Conservation (phyloP, 2,329 filamentous ascomycete genomes). For the Paracoccidioides brasiliensis region DNA sequence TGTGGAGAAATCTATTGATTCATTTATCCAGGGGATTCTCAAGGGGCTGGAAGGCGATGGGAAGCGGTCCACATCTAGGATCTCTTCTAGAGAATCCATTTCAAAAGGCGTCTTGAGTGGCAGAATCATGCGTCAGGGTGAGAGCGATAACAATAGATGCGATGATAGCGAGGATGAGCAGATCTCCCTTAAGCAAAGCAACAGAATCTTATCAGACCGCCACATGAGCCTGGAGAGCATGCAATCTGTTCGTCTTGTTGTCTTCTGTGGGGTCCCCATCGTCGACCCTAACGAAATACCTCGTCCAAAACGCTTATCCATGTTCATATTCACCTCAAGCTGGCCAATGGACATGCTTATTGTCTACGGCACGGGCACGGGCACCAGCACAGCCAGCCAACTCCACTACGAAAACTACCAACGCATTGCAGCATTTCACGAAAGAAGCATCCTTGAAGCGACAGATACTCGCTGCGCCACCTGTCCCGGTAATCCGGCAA, state of each 20-base stretch:
- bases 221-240: neutral
- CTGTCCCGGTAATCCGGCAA: conserved; percentile 7
- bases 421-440: conserved; percentile 11
- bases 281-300: conserved; percentile 4
- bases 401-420: conserved; percentile 7
- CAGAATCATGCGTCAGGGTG: neutral
- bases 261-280: conserved; percentile 12
- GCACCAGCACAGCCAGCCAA: neutral
- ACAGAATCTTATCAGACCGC: neutral
- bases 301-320: conserved; percentile 8
- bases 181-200: neutral
- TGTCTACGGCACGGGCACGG: neutral
- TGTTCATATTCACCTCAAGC: conserved; percentile 12
- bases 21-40: neutral
- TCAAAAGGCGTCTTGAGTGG: neutral
- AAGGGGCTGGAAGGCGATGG: neutral
- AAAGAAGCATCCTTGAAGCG: conserved; percentile 11
- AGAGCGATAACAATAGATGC: neutral
- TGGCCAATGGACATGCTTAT: conserved; percentile 10
- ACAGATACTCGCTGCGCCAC: conserved; percentile 14
- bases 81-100: neutral
- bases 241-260: conserved; percentile 8
- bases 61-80: neutral
- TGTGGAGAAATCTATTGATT: conserved; percentile 1
- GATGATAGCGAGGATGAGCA: neutral